Evolutionary conservation across 169 alveolate genomes (phyloP).

Genomic region (Babesia caballi): DNA sequence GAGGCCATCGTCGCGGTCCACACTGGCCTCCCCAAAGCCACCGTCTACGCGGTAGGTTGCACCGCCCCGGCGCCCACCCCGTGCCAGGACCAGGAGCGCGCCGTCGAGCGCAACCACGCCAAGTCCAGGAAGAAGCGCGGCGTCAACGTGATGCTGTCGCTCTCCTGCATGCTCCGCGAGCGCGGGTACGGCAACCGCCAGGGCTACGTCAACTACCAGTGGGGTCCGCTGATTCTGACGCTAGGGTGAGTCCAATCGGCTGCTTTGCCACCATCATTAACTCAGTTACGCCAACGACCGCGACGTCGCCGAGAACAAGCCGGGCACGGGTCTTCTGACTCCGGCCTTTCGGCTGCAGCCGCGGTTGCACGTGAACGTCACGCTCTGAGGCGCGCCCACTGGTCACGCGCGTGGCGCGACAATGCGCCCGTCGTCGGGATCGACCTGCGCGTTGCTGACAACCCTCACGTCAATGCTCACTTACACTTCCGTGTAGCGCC

Average conservation of each 20-base stretch:
- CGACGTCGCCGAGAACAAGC: constrained; percentile 64
- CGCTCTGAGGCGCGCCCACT: not conserved
- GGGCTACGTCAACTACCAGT: constrained; percentile 66
- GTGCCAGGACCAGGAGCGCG: constrained; percentile 5
- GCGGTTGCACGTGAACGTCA: constrained; percentile 64
- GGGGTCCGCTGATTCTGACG: constrained; percentile 63
- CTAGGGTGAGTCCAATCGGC: constrained; percentile 49
- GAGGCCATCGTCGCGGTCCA: constrained; percentile 28
- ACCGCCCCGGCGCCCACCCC: not conserved
- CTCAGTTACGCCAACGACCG: constrained; percentile 60
- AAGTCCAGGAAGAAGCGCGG: constrained; percentile 27
- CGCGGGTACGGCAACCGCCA: constrained; percentile 72
- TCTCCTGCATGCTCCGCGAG: constrained; percentile 65
- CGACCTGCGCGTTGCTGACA: constrained; percentile 8
- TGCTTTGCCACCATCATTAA: not conserved
- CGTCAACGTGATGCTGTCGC: constrained; percentile 2
- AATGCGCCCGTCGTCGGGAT: constrained; percentile 33
- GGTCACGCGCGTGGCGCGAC: constrained; percentile 19
- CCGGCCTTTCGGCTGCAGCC: constrained; percentile 72
- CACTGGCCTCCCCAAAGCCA: constrained; percentile 13
- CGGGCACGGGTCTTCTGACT: constrained; percentile 63
- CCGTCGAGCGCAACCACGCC: constrained; percentile 4
- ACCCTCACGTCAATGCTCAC: not conserved
- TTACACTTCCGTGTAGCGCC: constrained; percentile 44
- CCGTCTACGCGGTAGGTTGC: constrained; percentile 1